phyloP scores from a whole-genome alignment of 2,329 filamentous ascomycete genomes.

The Cladosporium velox region DNA sequence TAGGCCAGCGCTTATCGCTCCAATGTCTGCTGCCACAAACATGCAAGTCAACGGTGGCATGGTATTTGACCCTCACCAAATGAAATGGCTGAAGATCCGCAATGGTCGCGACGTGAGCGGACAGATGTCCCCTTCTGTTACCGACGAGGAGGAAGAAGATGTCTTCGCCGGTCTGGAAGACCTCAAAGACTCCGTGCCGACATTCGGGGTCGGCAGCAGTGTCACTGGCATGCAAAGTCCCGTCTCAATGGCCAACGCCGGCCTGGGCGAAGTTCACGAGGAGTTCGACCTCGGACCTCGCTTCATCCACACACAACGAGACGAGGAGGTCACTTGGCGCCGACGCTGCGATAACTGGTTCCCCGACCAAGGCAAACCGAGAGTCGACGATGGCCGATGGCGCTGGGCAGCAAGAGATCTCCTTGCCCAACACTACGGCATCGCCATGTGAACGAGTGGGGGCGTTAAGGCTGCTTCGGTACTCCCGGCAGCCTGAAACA shows the following conservation, averaged over 20 bases:
- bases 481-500: background rate
- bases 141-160: slow-evolving; percentile 83
- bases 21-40: slow-evolving; percentile 67
- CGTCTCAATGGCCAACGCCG: slow-evolving; percentile 60
- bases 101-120: slow-evolving; percentile 41
- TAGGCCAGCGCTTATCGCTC: slow-evolving; percentile 82
- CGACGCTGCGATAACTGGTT: slow-evolving; percentile 88
- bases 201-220: slow-evolving; percentile 25
- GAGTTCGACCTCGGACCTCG: slow-evolving; percentile 97
- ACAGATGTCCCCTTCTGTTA: slow-evolving; percentile 54
- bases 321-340: slow-evolving; percentile 90
- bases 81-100: slow-evolving; percentile 86
- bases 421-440: background rate
- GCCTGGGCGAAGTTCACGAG: slow-evolving; percentile 74
- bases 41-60: slow-evolving; percentile 96
- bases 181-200: slow-evolving; percentile 65
- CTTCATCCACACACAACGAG: slow-evolving; percentile 83
- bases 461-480: background rate
- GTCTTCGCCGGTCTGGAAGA: slow-evolving; percentile 95
- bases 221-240: slow-evolving; percentile 34
- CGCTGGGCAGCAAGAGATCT: slow-evolving; percentile 14
- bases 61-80: slow-evolving; percentile 95
- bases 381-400: slow-evolving; percentile 17
- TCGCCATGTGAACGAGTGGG: slow-evolving; percentile 3
- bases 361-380: slow-evolving; percentile 36